Conservation (phyloP, 208 protist species). For the Porcisia deanei region DNA sequence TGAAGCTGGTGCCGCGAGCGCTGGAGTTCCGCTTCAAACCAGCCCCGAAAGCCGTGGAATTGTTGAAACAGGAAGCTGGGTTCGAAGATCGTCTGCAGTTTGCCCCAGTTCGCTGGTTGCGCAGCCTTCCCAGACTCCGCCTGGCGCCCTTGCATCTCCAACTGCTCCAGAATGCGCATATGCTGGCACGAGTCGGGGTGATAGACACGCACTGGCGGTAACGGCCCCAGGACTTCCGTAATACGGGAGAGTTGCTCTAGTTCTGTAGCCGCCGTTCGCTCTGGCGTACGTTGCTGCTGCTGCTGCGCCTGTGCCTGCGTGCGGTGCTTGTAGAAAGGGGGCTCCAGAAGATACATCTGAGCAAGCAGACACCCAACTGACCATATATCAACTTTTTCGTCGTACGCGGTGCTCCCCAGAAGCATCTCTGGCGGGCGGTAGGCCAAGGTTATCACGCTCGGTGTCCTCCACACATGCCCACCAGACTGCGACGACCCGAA, state of each 20-base stretch:
- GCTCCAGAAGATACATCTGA: slow-evolving; percentile 93
- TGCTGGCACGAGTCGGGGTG: slow-evolving; percentile 50
- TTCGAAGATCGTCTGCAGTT: slow-evolving; percentile 59
- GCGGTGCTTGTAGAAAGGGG: slow-evolving; percentile 72
- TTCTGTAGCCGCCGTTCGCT: slow-evolving; percentile 56
- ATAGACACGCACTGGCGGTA: slow-evolving; percentile 44
- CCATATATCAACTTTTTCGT: slow-evolving; percentile 93
- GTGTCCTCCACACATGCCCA: slow-evolving; percentile 62
- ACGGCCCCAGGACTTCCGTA: slow-evolving; percentile 70
- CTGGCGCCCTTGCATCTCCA: slow-evolving; percentile 30
- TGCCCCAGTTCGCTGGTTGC: slow-evolving; percentile 21
- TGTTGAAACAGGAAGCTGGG: slow-evolving; percentile 63
- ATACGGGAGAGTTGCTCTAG: slow-evolving; percentile 76
- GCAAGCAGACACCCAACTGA: slow-evolving; percentile 94
- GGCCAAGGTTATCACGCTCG: slow-evolving; percentile 94
- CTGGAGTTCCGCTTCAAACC: slow-evolving; percentile 69
- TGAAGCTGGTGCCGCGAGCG: slow-evolving; percentile 45
- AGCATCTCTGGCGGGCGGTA: slow-evolving; percentile 97
- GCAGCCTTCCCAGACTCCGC: slow-evolving; percentile 9
- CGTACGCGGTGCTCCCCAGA: slow-evolving; percentile 85
- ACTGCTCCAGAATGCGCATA: slow-evolving; percentile 41
- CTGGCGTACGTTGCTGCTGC: slow-evolving; percentile 22
- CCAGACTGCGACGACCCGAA: not conserved
- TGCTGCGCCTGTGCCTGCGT: slow-evolving; percentile 9
- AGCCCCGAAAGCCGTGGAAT: slow-evolving; percentile 68